Base-by-base conservation (phyloP, 495 filamentous ascomycete species). In the Paragyromitra xinjiangensis region DNA sequence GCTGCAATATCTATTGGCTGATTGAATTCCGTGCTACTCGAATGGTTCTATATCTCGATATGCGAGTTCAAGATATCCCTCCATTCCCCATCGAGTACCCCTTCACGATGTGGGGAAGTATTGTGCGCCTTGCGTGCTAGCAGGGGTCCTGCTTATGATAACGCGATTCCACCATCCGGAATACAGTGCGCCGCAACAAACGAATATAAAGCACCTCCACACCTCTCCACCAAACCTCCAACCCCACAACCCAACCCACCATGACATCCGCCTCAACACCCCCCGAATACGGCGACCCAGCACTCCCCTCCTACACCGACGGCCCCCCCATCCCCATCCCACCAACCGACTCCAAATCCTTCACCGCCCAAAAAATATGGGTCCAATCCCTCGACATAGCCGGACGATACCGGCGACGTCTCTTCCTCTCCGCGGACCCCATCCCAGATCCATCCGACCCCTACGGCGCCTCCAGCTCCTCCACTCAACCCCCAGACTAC, bases 311-410 rank as follows among this genome's bases (percentile, higher is more conserved):
- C 8, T 67, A 69, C 24, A 53, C 16, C 44, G 24, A 37, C 3
- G 8, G 24, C n/a, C 37, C 11, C 7, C 19, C 65, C 14, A 24
- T 26, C 48, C 22, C 59, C 6, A 39, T 12, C 1, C 29, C 51
- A n/a, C 8, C 67, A 1, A 5, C 55, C 12, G 53, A 62, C 11
- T 29, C 14, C 64, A 68, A 68, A 50, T 39, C 53, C 37, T 19
- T 19, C 24, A n/a, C 39, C 12, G 12, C 55, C 14, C 73, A 62
- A 37, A 75, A 50, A 7, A 7, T 78, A 19, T 78, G 64, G 71
- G 29, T 78, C 42, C 70, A 78, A 55, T 26, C 42, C 48, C 66
- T 59, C 22, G 63, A 74, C 29, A 22, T 58, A 24, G 40, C 44
- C 39, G 59, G 68, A 12, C 9, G 39, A 9, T 76, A 76, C 48